A percentile compares a stretch with the other conserved stretches of the same genome.
Conservation (phyloP, 306 rosid species). For the Psophocarpus tetragonolobus region DNA sequence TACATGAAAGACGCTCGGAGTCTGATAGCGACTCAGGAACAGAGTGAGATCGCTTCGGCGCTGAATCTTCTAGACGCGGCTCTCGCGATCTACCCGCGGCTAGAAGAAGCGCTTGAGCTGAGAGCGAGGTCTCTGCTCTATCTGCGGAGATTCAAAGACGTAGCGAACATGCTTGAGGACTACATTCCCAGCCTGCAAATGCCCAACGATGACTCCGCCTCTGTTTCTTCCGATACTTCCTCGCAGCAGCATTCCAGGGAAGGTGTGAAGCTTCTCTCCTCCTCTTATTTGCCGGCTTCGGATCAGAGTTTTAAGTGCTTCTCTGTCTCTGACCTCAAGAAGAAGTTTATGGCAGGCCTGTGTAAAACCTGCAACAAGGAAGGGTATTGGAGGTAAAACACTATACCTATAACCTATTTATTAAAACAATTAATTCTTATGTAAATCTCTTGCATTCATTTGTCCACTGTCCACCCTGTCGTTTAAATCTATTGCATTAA, state of each 20-base stretch:
- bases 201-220: conserved; percentile 56
- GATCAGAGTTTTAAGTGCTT: conserved; percentile 90
- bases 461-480: too few species aligned
- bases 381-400: conserved; percentile 86
- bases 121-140: conserved; percentile 72
- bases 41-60: conserved; percentile 64
- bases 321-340: conserved; percentile 92
- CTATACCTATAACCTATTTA: too few species aligned
- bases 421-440: too few species aligned
- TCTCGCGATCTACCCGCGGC: conserved; percentile 62
- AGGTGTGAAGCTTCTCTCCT: conserved; percentile 68
- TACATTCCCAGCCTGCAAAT: conserved; percentile 85
- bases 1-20: conserved; percentile 76
- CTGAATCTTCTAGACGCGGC: conserved; percentile 80
- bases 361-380: conserved; percentile 70
- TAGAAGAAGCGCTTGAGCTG: conserved; percentile 78
- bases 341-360: conserved; percentile 86
- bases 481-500: too few species aligned
- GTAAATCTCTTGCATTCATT: too few species aligned
- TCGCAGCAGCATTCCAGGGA: conserved; percentile 71
- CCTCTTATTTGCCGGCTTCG: conserved; percentile 43
- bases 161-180: conserved; percentile 89
- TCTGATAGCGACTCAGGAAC: conserved; percentile 72
- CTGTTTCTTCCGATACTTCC: conserved; percentile 51
- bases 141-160: conserved; percentile 84